These are phyloP conservation scores for Eucalyptus lansdowneana DNA, from an alignment of 345 rosid species.

Conservation along the genomic window DNA sequence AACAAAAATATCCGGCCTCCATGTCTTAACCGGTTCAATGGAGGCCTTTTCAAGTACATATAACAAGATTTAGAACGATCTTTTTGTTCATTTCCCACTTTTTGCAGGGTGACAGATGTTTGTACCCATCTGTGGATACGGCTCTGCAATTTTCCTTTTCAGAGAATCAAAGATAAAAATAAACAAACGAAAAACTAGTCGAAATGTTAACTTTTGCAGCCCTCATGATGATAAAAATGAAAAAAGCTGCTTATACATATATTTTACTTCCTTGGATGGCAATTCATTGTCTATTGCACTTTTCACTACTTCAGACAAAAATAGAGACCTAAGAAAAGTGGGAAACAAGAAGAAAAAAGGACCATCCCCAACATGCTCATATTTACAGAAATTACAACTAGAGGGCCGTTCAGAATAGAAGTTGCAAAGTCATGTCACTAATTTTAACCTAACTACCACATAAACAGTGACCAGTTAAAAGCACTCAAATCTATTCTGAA, in stretches of 20 bases:
- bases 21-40: not conserved
- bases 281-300: not conserved
- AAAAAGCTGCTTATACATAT: not conserved
- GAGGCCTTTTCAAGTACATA: not conserved
- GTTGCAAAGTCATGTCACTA: not conserved
- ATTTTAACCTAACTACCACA: not conserved
- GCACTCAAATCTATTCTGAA: not conserved
- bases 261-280: not conserved
- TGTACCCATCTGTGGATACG: not conserved
- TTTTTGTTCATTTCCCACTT: not conserved
- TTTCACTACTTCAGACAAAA: not conserved
- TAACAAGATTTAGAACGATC: not conserved
- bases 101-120: not conserved
- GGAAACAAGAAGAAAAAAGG: not conserved
- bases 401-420: not conserved
- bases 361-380: not conserved
- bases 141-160: not conserved
- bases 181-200: not conserved
- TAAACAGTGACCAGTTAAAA: not conserved
- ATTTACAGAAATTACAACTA: not conserved
- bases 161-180: not conserved
- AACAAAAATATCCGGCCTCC: not conserved
- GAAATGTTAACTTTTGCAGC: not conserved
- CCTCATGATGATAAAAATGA: not conserved
- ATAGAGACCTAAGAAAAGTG: not conserved